Evolutionary conservation across 306 rosid species (phyloP).

Genomic region (Ormosia semicastrata): DNA sequence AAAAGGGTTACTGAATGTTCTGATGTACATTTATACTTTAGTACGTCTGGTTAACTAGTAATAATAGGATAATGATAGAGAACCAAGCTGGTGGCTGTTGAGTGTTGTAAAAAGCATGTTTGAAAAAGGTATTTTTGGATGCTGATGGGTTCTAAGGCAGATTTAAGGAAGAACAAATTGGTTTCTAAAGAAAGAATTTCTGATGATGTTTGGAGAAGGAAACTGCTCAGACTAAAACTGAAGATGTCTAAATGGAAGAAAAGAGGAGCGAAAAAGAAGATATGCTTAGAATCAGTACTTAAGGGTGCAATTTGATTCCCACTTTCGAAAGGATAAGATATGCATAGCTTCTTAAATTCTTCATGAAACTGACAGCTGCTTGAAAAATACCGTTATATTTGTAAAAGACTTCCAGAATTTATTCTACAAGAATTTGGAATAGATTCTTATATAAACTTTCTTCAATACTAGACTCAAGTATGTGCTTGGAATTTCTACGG

Average conservation of each 20-base stretch:
- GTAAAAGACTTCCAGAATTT: background rate
- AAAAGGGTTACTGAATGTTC: constrained; percentile 5
- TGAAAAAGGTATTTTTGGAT: background rate
- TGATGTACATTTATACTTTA: background rate
- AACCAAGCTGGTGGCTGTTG: background rate
- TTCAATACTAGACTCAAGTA: background rate
- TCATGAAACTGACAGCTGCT: background rate
- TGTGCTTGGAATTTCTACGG: constrained; percentile 10
- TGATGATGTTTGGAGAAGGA: constrained; percentile 6
- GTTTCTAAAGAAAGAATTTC: background rate
- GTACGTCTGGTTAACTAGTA: background rate
- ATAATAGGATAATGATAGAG: background rate
- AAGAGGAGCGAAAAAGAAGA: background rate
- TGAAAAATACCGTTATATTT: background rate
- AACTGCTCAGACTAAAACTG: background rate
- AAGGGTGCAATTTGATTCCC: background rate
- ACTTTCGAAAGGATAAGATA: background rate
- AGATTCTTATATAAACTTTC: background rate
- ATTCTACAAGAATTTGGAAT: constrained; percentile 14
- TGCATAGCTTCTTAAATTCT: constrained; percentile 1
- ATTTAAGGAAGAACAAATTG: constrained; percentile 1
- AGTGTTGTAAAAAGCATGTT: background rate
- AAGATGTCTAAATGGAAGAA: background rate
- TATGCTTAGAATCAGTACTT: background rate
- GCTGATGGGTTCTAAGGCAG: background rate